Base-by-base conservation (phyloP, 2,329 filamentous ascomycete genomes). In the Phoma sp. region DNA sequence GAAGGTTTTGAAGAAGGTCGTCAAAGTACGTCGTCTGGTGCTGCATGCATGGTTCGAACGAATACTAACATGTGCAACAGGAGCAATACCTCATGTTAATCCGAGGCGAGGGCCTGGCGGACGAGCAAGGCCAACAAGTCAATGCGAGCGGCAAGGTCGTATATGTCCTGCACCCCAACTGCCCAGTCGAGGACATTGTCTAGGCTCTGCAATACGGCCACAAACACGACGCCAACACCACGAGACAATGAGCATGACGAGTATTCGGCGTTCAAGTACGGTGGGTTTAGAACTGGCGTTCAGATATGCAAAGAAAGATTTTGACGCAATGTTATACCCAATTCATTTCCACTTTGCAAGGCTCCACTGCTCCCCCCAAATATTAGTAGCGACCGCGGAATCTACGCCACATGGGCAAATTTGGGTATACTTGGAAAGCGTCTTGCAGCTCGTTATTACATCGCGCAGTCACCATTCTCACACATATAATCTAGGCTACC, bases 121-220 rank as follows among this genome's bases (percentile, higher is more conserved):
- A 92, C 48, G 87, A 92, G 29, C 82, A 86, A 37, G 89, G 87
- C 77, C 63, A 84, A 84, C 62, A 84, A 84, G 74, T 71, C 64
- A 78, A 63, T 75, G 44, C 58, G 4, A 80, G 70, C 71, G 55
- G 58, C 19, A 81, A 81, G 68, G 81, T 90, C 4, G 84, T 95
- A 47, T 99, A 97, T 73, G 90, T 97, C 24, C 73, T 99, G 64
- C 95, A 99, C 78, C 95, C 95, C 55, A 98, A 98, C 78, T 96
- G 91, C 72, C 91, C 90, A 0, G 82, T 96, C 9, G 93, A 96
- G 62, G 80, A 82, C 51, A 75, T 75, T 55, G 69, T 63, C 17
- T 70, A 45, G 24, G 8, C 5, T 13, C 8, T 19, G 6, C n/a
- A 1, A 3, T 1, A 17, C 24, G n/a, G 12, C 5, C 5, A n/a